These are phyloP conservation scores for Xerocomellus intermedius DNA, from an alignment of 768 basidiomycete genomes.

Conservation along the genomic window DNA sequence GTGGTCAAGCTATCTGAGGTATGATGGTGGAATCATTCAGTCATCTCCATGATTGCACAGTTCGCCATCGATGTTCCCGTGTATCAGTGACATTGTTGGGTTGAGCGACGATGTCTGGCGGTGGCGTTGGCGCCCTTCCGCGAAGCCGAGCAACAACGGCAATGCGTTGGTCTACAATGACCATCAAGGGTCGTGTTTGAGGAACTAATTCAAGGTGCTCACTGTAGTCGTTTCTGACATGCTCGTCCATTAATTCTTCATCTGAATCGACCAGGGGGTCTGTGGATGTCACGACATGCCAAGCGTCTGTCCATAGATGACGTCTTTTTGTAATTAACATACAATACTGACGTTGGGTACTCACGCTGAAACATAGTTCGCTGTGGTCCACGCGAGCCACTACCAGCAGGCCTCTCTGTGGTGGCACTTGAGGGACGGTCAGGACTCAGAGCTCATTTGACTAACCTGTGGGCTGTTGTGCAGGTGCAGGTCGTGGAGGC, in stretches of 20 bases:
- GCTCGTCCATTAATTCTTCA: slow-evolving; percentile 64
- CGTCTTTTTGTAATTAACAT: neutral
- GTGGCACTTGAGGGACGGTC: slow-evolving; percentile 3
- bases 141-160: slow-evolving; percentile 52
- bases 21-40: slow-evolving; percentile 10
- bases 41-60: slow-evolving; percentile 35
- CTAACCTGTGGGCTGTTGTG: slow-evolving; percentile 23
- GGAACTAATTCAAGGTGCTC: slow-evolving; percentile 24
- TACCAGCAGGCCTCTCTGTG: slow-evolving; percentile 19
- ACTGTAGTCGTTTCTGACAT: slow-evolving; percentile 67
- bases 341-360: slow-evolving; percentile 5
- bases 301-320: slow-evolving; percentile 54
- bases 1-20: neutral
- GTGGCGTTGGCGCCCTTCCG: slow-evolving; percentile 49
- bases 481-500: slow-evolving; percentile 23
- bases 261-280: slow-evolving; percentile 75
- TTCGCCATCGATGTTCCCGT: slow-evolving; percentile 38
- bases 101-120: slow-evolving; percentile 22
- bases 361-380: slow-evolving; percentile 48
- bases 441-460: neutral
- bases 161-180: slow-evolving; percentile 46
- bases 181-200: neutral
- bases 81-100: slow-evolving; percentile 16
- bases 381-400: slow-evolving; percentile 27
- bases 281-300: slow-evolving; percentile 59